A percentile compares a stretch with the other conserved stretches of the same genome.
Conservation (phyloP, 1,284 basidiomycete species). For the Leccinum subspadiceum region DNA sequence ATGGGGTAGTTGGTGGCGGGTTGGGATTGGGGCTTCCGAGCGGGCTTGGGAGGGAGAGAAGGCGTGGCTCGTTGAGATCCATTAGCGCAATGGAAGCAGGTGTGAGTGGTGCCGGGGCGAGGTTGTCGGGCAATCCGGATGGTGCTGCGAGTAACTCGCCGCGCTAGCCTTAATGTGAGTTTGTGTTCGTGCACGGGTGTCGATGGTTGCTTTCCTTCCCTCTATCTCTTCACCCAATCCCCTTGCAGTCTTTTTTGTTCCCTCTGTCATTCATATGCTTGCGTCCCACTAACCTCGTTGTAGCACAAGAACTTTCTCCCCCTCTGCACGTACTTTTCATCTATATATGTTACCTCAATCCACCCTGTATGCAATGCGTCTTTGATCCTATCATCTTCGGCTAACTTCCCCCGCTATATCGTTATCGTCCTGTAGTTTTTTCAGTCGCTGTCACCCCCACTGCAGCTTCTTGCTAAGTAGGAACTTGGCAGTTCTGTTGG, state of each 20-base stretch:
- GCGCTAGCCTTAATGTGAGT: slow-evolving; percentile 4
- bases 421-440: not conserved
- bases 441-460: not conserved
- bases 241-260: not conserved
- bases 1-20: slow-evolving; percentile 1
- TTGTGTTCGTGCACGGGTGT: not conserved
- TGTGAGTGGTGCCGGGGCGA: slow-evolving; percentile 10
- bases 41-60: slow-evolving; percentile 19
- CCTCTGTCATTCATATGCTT: not conserved
- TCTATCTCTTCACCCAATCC: not conserved
- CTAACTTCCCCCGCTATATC: not conserved
- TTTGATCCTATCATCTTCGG: not conserved
- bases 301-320: slow-evolving; percentile 15
- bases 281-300: slow-evolving; percentile 7
- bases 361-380: slow-evolving; percentile 9
- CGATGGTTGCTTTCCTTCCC: not conserved
- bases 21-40: slow-evolving; percentile 12
- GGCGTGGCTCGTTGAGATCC: slow-evolving; percentile 16
- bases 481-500: not conserved
- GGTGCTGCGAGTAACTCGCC: slow-evolving; percentile 15
- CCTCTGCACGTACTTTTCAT: slow-evolving; percentile 6
- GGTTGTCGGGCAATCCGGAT: slow-evolving; percentile 14
- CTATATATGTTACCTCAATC: slow-evolving; percentile 13
- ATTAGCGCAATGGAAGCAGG: slow-evolving; percentile 19
- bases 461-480: not conserved